Evolutionary conservation across 371 early-diverging fungal genomes (phyloP), one percentile per base, ranked within the genome.

Genomic region (Mucor mucedo): DNA sequence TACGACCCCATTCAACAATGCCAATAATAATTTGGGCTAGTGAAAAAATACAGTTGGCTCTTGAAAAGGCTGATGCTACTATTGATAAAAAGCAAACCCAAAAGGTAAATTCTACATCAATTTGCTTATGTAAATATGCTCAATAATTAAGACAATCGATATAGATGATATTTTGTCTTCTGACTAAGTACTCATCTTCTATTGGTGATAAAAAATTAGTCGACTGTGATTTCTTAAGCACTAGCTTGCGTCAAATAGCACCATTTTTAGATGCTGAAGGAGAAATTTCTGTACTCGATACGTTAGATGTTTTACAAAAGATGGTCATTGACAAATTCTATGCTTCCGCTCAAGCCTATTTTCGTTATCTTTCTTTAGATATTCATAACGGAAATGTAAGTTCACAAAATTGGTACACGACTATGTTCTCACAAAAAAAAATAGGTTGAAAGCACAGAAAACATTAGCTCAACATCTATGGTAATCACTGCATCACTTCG

Each of bases 401-500:
- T 16, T 3, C n/a, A 39, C 39, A 38, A 2, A 32, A 53, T 7
- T 10, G 2, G 14, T 32, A 28, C 32, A 16, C n/a, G 27, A 48
- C 5, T 45, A 45, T 29, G 16, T 3, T 3, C 42, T n/a, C 9
- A 29, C 13, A 7, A n/a, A 44, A 35, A 3, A 48, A 11, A 13
- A 28, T 7, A 21, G 48, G 2, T 33, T 11, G 38, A 59, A 4
- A 40, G 9, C 11, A 59, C 33, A 47, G 8, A 45, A 16, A 45
- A 47, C 47, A 58, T 58, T 21, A 58, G 59, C 39, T 59, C 61
- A 3, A 71, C 81, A 6, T 80, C 82, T 7, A 74, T 69, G 68
- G 62, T 78, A 6, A 81, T 83, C n/a, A 87, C 87, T 1, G 84
- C 89, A 13, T 84, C 90, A 0, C 63, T 92, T 21, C 82, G 91